Base-by-base conservation (phyloP, 108 stramenopile species). In the Cyclotella distinguenda region DNA sequence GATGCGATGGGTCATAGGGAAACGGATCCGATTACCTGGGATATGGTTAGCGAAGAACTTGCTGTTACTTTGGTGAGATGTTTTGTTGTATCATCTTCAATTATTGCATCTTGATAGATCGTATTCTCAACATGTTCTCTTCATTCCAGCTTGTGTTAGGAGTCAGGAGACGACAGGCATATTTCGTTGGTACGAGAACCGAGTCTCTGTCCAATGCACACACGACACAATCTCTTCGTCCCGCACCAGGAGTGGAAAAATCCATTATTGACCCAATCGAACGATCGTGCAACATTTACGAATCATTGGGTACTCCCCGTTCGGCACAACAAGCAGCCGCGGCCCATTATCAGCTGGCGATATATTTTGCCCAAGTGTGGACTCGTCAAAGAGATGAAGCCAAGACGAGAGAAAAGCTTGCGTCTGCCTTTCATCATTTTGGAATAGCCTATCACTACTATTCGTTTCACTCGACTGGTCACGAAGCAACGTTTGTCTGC, bases 11-110 rank as follows among this genome's bases (percentile, higher is more conserved):
- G 84, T 6, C 56, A 78, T 13, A 77, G 89, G n/a, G 89, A 90
- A 47, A 66, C 64, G 6, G 89, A 93, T 68, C 73, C 81, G 4
- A 52, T 70, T 12, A 86, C 86, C 4, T 93, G 92, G 92, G 89
- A 93, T 55, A 87, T 93, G 87, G 92, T 93, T 10, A 84, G 84
- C 43, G 66, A 82, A 21, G 89, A 93, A 54, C 82, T 93, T 10
- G 92, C 92, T 8, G 83, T 87, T 1, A 89, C 87, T 0, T 13
- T 52, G 46, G 46, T 48, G 25, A 48, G 46, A 48, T 1, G 46
- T 22, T 48, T 10, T 22, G 1, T 2, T 11, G 46, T 48, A 19
- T n/a, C n/a, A n/a, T n/a, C 2, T 1, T 2, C 7, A 21, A 22
- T 22, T 1, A 11, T 18, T 48, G 1, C 2, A 22, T 22, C 46